Evolutionary conservation across 2,329 filamentous ascomycete species (phyloP).

Genomic region (Monosporascus sp.): DNA sequence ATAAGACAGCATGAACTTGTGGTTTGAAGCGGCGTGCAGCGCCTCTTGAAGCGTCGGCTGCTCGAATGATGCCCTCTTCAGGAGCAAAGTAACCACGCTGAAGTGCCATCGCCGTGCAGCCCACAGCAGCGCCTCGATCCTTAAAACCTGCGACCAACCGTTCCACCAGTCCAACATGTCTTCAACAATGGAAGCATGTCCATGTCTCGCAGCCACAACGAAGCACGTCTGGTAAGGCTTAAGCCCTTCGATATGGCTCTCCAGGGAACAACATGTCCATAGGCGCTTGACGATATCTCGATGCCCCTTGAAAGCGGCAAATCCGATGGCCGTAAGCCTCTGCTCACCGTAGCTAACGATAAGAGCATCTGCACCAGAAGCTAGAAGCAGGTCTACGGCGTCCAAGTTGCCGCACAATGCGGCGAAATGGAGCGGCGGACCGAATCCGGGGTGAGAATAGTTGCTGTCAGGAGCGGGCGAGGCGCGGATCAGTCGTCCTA

Average conservation of each 20-base stretch:
- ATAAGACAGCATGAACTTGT: not conserved
- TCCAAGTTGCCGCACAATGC: not conserved
- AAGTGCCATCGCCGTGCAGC: constrained; percentile 11
- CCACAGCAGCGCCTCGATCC: constrained; percentile 4
- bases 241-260: too few species aligned
- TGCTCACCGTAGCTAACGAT: not conserved
- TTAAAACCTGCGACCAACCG: constrained; percentile 8
- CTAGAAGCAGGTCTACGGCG: not conserved
- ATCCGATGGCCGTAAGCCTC: not conserved
- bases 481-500: too few species aligned
- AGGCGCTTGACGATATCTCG: not conserved
- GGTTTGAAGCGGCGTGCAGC: not conserved
- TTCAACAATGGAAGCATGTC: constrained; percentile 9
- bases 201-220: constrained; percentile 4
- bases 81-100: constrained; percentile 4
- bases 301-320: not conserved
- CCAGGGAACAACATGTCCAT: constrained; percentile 2
- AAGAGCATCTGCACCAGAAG: not conserved
- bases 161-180: constrained; percentile 10
- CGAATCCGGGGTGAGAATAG: too few species aligned
- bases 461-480: too few species aligned
- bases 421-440: too few species aligned
- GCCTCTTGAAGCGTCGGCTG: constrained; percentile 3
- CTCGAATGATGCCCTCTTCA: constrained; percentile 3
- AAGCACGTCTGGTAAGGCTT: too few species aligned